Evolutionary conservation across 768 basidiomycete genomes (phyloP).

Genomic region (Tephrocybe sp.): DNA sequence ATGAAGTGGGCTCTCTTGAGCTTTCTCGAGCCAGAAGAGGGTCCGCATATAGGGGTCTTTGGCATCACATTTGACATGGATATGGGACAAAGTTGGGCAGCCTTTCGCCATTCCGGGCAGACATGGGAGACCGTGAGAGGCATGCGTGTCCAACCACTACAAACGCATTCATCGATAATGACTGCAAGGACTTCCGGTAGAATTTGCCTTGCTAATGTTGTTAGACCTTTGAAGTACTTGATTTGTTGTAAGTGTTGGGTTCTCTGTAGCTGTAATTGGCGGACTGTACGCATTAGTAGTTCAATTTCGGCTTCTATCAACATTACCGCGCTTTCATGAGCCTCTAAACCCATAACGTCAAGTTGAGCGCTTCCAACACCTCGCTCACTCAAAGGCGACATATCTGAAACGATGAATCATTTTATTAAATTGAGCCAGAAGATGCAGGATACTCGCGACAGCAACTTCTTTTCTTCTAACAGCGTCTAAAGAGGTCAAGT

Average conservation of each 20-base stretch:
- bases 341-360: background rate
- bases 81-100: conserved; percentile 52
- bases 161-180: conserved; percentile 53
- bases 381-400: background rate
- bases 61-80: conserved; percentile 50
- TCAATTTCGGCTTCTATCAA: conserved; percentile 44
- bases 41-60: conserved; percentile 41
- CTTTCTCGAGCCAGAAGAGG: conserved; percentile 51
- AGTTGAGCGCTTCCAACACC: background rate
- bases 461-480: background rate
- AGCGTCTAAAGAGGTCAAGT: too few relatives aligned
- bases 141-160: conserved; percentile 51
- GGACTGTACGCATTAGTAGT: conserved; percentile 35
- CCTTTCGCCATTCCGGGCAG: conserved; percentile 59
- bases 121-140: conserved; percentile 59
- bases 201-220: conserved; percentile 56
- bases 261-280: conserved; percentile 43
- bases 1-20: conserved; percentile 40
- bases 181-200: conserved; percentile 53
- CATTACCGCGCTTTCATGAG: conserved; percentile 41
- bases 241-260: conserved; percentile 42
- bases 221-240: conserved; percentile 41
- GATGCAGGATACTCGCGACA: background rate
- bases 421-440: too few relatives aligned
- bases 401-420: too few relatives aligned